phyloP scores from a whole-genome alignment of 768 basidiomycete genomes.

The Suillus clintonianus region DNA sequence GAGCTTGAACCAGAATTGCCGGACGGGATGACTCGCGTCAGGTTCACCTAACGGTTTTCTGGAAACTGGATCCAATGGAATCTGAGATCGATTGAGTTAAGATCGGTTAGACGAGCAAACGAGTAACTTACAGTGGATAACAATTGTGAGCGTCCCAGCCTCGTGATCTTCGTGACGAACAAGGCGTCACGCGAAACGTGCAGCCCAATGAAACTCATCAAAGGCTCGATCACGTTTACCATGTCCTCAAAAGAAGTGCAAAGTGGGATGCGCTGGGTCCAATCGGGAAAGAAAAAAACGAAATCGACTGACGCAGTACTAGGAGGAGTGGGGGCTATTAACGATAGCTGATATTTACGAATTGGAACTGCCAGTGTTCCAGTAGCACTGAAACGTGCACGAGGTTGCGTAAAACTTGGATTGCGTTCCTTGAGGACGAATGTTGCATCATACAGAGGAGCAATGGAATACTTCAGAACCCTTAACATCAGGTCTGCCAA shows the following conservation, averaged over 20 bases:
- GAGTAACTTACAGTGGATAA: constrained; percentile 47
- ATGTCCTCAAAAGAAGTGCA: constrained; percentile 70
- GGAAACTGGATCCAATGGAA: constrained; percentile 57
- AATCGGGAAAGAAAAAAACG: constrained; percentile 89
- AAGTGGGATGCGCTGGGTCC: constrained; percentile 70
- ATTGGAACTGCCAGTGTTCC: constrained; percentile 53
- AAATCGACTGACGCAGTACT: constrained; percentile 75
- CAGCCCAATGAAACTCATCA: constrained; percentile 78
- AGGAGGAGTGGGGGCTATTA: constrained; percentile 80
- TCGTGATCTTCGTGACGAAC: constrained; percentile 77
- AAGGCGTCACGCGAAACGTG: constrained; percentile 78
- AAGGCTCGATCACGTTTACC: constrained; percentile 71
- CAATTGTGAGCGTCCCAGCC: constrained; percentile 72
- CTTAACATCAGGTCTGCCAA: constrained; percentile 87
- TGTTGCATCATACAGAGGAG: constrained; percentile 58
- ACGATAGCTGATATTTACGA: constrained; percentile 68
- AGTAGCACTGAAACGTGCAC: constrained; percentile 60
- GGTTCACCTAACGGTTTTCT: constrained; percentile 58
- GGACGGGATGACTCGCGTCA: constrained; percentile 59
- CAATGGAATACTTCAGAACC: constrained; percentile 66
- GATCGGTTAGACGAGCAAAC: not conserved
- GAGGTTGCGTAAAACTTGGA: constrained; percentile 62
- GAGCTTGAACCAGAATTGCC: constrained; percentile 84
- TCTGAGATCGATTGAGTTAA: constrained; percentile 29
- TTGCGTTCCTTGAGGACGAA: constrained; percentile 61